phyloP scores from a whole-genome alignment of 805 yeast species.

The Wickerhamomyces alni region DNA sequence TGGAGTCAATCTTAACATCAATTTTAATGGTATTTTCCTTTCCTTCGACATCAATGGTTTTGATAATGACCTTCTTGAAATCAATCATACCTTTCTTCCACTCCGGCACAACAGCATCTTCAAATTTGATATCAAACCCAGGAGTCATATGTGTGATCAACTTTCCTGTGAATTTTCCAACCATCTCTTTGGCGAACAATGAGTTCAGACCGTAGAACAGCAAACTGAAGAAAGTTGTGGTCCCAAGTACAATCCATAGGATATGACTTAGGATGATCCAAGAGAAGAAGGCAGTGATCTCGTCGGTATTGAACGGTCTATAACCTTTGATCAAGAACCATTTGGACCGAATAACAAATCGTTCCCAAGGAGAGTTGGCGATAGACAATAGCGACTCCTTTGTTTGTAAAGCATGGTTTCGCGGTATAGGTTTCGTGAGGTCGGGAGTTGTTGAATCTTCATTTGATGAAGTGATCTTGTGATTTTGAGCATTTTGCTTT shows the following conservation, averaged over 20 bases:
- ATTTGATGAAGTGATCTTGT: background rate
- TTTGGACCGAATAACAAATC: constrained; percentile 50
- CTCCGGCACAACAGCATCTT: constrained; percentile 86
- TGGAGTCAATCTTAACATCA: constrained; percentile 73
- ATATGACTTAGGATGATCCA: constrained; percentile 89
- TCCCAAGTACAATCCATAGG: constrained; percentile 70
- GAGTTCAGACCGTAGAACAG: constrained; percentile 68
- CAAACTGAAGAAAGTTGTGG: constrained; percentile 86
- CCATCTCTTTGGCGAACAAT: constrained; percentile 80
- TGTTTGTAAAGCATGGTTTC: constrained; percentile 8
- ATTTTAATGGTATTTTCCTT: constrained; percentile 73
- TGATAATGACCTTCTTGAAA: constrained; percentile 67
- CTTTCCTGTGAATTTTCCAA: constrained; percentile 77
- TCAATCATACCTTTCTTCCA: constrained; percentile 85
- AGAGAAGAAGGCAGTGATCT: constrained; percentile 78
- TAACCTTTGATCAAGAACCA: constrained; percentile 75
- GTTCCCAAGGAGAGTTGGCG: constrained; percentile 26
- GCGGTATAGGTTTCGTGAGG: background rate
- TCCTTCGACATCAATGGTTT: constrained; percentile 62
- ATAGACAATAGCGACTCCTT: constrained; percentile 14
- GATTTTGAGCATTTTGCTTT: background rate
- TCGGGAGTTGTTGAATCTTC: background rate
- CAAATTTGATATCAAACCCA: constrained; percentile 74
- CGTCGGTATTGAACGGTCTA: constrained; percentile 86
- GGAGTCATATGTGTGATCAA: constrained; percentile 66